Evolutionary conservation across 345 rosid species (phyloP).

Genomic region (Draba incana): DNA sequence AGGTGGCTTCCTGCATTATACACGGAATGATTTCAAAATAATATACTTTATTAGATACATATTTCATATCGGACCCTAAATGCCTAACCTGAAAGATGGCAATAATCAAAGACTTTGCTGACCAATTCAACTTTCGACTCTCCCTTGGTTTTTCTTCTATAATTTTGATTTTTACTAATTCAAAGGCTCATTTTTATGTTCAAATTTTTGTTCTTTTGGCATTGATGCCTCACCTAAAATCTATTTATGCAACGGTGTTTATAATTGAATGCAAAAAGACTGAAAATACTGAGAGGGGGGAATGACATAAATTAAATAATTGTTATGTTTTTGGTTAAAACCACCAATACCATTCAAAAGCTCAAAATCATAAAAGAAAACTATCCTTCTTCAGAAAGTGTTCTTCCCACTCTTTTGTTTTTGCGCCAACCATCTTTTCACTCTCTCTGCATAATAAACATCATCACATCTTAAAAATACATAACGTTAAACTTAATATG

Average conservation of each 20-base stretch:
- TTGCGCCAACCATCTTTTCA: conserved; percentile 27
- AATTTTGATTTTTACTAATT: too few species aligned
- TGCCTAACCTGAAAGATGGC: too few species aligned
- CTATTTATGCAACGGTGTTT: conserved; percentile 8
- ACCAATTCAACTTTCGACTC: too few species aligned
- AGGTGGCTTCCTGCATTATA: too few species aligned
- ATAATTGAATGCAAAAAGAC: conserved; percentile 1
- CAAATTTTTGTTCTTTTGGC: too few species aligned
- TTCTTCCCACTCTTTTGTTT: conserved; percentile 25
- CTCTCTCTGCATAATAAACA: conserved; percentile 36
- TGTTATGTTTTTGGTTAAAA: conserved; percentile 30
- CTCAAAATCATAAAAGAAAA: not conserved
- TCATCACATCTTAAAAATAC: conserved; percentile 8
- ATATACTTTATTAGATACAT: too few species aligned
- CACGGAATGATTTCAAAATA: too few species aligned
- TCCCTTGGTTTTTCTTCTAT: too few species aligned
- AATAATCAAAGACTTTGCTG: too few species aligned
- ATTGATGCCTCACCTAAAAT: too few species aligned
- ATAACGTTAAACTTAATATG: not conserved
- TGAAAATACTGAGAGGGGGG: not conserved
- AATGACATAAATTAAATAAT: conserved; percentile 12
- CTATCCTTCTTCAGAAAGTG: conserved; percentile 31
- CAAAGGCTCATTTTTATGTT: too few species aligned
- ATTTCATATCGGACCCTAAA: too few species aligned
- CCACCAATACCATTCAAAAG: conserved; percentile 25